Evolutionary conservation across 805 yeast species (phyloP), one percentile per base, ranked within the genome.

Genomic region (Suhomyces kilbournensis): DNA sequence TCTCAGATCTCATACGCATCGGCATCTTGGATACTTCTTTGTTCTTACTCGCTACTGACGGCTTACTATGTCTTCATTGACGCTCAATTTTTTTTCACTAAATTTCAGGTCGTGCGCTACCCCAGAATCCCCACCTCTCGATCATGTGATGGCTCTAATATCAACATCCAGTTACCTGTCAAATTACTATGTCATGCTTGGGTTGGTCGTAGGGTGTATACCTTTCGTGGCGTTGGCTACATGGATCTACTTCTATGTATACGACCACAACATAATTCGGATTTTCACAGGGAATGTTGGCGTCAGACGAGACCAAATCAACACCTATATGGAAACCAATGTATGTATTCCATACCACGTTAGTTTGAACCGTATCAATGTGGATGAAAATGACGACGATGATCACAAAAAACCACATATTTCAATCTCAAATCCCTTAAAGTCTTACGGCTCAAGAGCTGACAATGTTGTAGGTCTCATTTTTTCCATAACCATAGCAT

Each of bases 1-100:
- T 75, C 59, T 74, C 79, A 26, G 77, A 68, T 59, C 77, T 70
- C 60, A 71, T 62, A 50, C 66, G 68, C 72, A 71, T 71, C 46
- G 68, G 65, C 74, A 69, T 71, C 45, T 59, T 67, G 66, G 49
- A 32, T 32, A 38, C 14, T 38, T 38, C 14, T 17, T 38, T 9
- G 14, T 10, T 38, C 4, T 17, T 19, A 17, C 10, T n/a, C 23
- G 20, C 42, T 38, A 19, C 23, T 38, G 15, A 9, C 32, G 17
- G 20, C 42, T 17, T 38, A 28, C 10, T 38, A 17, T 19, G 20
- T 19, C 14, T 17, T 19, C 42, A 17, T n/a, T 17, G 42, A 15
- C 42, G 14, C 20, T 17, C 23, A 38, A 19, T 38, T 38, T 38
- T 38, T 35, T 38, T 38, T 38, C 42, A 38, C 23, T 17, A 38